These are phyloP conservation scores for Zygosaccharomyces siamensis DNA, from an alignment of 805 yeast genomes.

Conservation along the genomic window DNA sequence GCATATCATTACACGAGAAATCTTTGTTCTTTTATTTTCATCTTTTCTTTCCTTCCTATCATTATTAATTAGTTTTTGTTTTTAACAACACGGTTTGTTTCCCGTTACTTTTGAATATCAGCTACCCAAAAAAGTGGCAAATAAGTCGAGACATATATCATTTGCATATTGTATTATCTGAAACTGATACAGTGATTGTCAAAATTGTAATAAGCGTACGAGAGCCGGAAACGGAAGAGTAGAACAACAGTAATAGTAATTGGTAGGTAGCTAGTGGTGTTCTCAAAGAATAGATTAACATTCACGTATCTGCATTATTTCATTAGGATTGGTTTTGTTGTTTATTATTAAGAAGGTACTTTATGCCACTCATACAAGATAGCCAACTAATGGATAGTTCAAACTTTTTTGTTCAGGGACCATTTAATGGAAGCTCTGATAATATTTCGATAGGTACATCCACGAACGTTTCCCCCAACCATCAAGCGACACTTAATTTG, in stretches of 20 bases:
- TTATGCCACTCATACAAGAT: constrained; percentile 15
- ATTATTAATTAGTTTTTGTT: neutral
- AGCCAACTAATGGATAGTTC: constrained; percentile 13
- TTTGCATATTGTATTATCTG: constrained; percentile 3
- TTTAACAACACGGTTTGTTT: constrained; percentile 4
- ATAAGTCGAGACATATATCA: constrained; percentile 2
- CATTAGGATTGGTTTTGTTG: neutral
- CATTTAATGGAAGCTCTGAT: constrained; percentile 23
- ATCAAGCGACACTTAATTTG: constrained; percentile 14
- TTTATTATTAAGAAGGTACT: neutral
- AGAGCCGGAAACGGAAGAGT: neutral
- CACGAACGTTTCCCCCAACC: constrained; percentile 23
- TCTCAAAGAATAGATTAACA: neutral
- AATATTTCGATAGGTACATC: constrained; percentile 17
- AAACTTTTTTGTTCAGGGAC: constrained; percentile 17
- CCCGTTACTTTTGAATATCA: constrained; percentile 2
- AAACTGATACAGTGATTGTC: neutral
- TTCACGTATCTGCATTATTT: neutral
- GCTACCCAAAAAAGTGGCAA: neutral
- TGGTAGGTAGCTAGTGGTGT: neutral
- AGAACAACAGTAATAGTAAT: constrained; percentile 1
- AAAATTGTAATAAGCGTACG: neutral
- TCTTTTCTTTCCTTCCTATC: neutral
- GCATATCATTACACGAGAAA: constrained; percentile 3
- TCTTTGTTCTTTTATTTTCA: constrained; percentile 1